Evolutionary conservation across 306 rosid genomes (phyloP).

Genomic region (Quercus wislizeni): DNA sequence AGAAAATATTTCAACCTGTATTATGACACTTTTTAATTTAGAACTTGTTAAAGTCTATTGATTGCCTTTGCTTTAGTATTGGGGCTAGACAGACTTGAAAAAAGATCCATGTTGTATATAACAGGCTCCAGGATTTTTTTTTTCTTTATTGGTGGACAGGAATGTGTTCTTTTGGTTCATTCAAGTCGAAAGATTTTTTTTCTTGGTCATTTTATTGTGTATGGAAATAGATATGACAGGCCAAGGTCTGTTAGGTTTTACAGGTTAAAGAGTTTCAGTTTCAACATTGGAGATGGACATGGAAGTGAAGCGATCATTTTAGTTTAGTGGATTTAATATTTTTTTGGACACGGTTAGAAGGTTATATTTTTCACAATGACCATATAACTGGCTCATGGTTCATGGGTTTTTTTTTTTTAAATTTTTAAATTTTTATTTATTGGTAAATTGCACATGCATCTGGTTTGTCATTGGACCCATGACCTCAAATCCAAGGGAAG

Average conservation of each 20-base stretch:
- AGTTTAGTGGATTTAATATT: not conserved
- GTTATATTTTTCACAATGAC: not conserved
- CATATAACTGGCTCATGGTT: not conserved
- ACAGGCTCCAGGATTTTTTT: not conserved
- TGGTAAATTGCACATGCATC: no score
- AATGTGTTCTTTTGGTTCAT: slow-evolving; percentile 1
- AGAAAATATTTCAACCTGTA: not conserved
- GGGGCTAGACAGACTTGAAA: not conserved
- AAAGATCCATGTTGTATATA: not conserved
- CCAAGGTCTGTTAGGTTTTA: not conserved
- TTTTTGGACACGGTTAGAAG: not conserved
- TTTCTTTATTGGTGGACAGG: not conserved
- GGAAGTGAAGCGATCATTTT: not conserved
- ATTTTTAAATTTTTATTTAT: no score
- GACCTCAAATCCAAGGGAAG: no score
- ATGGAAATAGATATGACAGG: not conserved
- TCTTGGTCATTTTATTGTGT: not conserved
- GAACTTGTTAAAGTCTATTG: slow-evolving; percentile 6
- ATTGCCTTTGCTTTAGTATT: not conserved
- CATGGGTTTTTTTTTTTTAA: no score
- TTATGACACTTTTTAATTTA: slow-evolving; percentile 6
- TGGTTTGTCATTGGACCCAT: no score
- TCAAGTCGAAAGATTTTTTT: not conserved
- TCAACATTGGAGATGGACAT: not conserved
- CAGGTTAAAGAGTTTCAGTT: not conserved